Evolutionary conservation across 1,284 basidiomycete genomes (phyloP).

Genomic region (Trichosporon coremiiforme): DNA sequence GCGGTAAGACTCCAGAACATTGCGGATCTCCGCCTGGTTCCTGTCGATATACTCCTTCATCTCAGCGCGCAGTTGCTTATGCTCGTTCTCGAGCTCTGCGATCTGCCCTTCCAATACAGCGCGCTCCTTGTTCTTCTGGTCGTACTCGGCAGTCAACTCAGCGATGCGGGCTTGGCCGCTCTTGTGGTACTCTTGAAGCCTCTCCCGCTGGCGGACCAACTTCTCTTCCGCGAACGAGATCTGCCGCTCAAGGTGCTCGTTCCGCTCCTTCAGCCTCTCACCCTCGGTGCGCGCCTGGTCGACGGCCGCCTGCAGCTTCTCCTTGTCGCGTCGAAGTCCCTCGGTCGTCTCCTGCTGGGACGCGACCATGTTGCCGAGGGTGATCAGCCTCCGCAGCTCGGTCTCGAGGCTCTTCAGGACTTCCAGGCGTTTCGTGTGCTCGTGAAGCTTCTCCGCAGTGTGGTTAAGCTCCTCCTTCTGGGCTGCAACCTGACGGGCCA

Average conservation of each 20-base stretch:
- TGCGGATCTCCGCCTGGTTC: constrained; percentile 72
- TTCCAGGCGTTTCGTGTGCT: constrained; percentile 72
- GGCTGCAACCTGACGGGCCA: constrained; percentile 67
- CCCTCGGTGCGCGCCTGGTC: constrained; percentile 71
- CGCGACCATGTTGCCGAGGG: constrained; percentile 61
- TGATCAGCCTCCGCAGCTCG: constrained; percentile 52
- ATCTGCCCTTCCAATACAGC: constrained; percentile 19
- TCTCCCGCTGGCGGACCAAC: constrained; percentile 63
- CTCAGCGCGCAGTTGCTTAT: constrained; percentile 57
- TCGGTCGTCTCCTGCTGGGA: constrained; percentile 68
- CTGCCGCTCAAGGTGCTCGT: constrained; percentile 72
- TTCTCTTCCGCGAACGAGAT: constrained; percentile 68
- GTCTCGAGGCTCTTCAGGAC: constrained; percentile 73
- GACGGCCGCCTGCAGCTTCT: constrained; percentile 66
- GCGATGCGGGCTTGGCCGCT: constrained; percentile 34
- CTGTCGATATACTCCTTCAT: constrained; percentile 71
- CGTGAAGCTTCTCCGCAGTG: constrained; percentile 71
- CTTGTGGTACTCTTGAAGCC: constrained; percentile 68
- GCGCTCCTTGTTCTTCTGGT: constrained; percentile 21
- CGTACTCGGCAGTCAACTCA: constrained; percentile 18
- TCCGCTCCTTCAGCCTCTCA: constrained; percentile 61
- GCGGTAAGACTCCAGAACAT: constrained; percentile 78
- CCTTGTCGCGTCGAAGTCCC: constrained; percentile 65
- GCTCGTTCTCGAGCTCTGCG: constrained; percentile 40
- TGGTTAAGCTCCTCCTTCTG: constrained; percentile 62